These are phyloP conservation scores for Articulospora tetracladia DNA, from an alignment of 495 filamentous ascomycete genomes.

Conservation along the genomic window DNA sequence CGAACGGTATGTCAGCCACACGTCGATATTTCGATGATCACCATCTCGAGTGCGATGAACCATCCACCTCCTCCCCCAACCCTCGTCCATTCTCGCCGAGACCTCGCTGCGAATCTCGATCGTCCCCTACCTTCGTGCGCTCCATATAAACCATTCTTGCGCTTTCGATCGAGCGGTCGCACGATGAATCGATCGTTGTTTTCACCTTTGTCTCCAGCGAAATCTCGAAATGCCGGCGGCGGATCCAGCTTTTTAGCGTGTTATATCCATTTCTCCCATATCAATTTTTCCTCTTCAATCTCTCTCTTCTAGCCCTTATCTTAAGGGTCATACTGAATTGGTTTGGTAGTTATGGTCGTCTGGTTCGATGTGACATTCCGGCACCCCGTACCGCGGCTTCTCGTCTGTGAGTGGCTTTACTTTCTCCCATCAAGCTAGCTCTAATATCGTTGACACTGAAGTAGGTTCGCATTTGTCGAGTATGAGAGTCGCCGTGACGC, in stretches of 20 bases:
- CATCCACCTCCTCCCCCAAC: conserved; percentile 24
- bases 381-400: conserved; percentile 89
- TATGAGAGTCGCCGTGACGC: conserved; percentile 99
- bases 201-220: conserved; percentile 29
- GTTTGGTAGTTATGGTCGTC: conserved; percentile 81
- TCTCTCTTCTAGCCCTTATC: conserved; percentile 3
- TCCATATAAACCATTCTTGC: conserved; percentile 23
- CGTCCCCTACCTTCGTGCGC: conserved; percentile 33
- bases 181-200: conserved; percentile 35
- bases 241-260: conserved; percentile 18
- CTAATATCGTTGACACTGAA: conserved; percentile 30
- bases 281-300: conserved; percentile 17
- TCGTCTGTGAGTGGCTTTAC: conserved; percentile 72
- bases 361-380: conserved; percentile 98
- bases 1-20: conserved; percentile 84
- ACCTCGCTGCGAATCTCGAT: conserved; percentile 33
- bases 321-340: conserved; percentile 17
- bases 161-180: conserved; percentile 56
- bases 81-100: conserved; percentile 38
- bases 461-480: conserved; percentile 97
- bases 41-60: conserved; percentile 37
- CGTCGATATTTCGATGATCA: conserved; percentile 42
- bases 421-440: conserved; percentile 17
- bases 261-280: conserved; percentile 9
- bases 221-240: conserved; percentile 14